Conservation (phyloP, 1,284 basidiomycete species). For the Hemileia vastatrix region DNA sequence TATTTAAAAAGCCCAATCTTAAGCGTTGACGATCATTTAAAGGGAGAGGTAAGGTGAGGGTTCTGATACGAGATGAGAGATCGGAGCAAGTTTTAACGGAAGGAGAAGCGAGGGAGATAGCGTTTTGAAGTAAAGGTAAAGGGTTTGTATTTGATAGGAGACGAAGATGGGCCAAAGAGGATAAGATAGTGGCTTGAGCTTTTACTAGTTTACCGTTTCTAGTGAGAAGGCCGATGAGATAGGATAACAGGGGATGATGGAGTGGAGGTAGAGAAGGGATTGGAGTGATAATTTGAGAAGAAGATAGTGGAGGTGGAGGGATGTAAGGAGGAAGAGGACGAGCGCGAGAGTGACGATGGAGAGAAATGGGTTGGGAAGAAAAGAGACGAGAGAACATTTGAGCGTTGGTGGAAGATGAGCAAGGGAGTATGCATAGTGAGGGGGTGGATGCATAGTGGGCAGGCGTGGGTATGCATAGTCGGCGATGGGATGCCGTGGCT, state of each 20-base stretch:
- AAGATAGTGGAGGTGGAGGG: constrained; percentile 19
- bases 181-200: constrained; percentile 16
- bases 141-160: constrained; percentile 14
- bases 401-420: no score
- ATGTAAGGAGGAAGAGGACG: constrained; percentile 14
- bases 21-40: constrained; percentile 15
- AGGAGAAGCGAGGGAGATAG: constrained; percentile 12
- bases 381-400: no score
- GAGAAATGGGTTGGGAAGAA: no score
- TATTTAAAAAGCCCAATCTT: constrained; percentile 15
- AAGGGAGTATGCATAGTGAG: no score
- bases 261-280: constrained; percentile 12
- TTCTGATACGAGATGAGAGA: constrained; percentile 14
- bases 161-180: constrained; percentile 7
- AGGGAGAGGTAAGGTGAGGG: constrained; percentile 16
- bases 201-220: constrained; percentile 18
- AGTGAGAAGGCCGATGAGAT: constrained; percentile 15
- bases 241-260: constrained; percentile 14
- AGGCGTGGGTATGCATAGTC: no score
- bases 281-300: constrained; percentile 4
- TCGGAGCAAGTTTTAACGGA: constrained; percentile 9
- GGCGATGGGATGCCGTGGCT: no score
- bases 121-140: constrained; percentile 16
- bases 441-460: no score
- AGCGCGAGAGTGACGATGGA: constrained; percentile 17